These are phyloP conservation scores for Epichloe sibirici DNA, from an alignment of 2,329 filamentous ascomycete species.

Conservation along the genomic window DNA sequence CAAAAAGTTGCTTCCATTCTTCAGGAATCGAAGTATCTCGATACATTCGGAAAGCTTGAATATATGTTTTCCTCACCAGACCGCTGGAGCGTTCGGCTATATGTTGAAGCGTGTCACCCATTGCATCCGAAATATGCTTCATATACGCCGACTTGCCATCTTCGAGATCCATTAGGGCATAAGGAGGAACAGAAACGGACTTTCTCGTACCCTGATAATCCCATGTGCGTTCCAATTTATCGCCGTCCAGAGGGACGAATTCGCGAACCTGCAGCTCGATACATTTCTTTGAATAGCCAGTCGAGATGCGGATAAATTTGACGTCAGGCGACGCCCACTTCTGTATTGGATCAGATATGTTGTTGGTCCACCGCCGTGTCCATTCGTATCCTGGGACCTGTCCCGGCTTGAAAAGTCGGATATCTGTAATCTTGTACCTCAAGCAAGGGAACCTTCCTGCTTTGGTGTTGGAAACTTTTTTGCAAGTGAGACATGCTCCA, in stretches of 20 bases:
- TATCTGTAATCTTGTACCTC: slow-evolving; percentile 48
- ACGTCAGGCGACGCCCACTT: slow-evolving; percentile 42
- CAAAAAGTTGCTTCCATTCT: slow-evolving; percentile 33
- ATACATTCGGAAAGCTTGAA: slow-evolving; percentile 28
- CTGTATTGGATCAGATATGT: slow-evolving; percentile 41
- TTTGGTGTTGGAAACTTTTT: slow-evolving; percentile 36
- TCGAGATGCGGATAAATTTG: slow-evolving; percentile 37
- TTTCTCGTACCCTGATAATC: slow-evolving; percentile 31
- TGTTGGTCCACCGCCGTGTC: slow-evolving; percentile 46
- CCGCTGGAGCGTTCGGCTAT: slow-evolving; percentile 19
- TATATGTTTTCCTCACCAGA: slow-evolving; percentile 39
- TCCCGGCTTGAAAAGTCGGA: slow-evolving; percentile 45
- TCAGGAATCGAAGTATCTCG: slow-evolving; percentile 18
- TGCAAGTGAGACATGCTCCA: slow-evolving; percentile 41
- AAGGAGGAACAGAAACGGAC: slow-evolving; percentile 40
- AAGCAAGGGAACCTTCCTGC: slow-evolving; percentile 44
- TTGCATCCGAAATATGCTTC: slow-evolving; percentile 35
- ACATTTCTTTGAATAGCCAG: slow-evolving; percentile 37
- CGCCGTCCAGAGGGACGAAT: slow-evolving; percentile 43
- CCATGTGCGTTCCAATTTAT: slow-evolving; percentile 44
- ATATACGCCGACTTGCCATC: slow-evolving; percentile 35
- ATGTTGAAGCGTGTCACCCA: slow-evolving; percentile 35
- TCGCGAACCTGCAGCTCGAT: slow-evolving; percentile 39
- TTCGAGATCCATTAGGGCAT: slow-evolving; percentile 43
- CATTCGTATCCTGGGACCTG: slow-evolving; percentile 47